Percentiles rank a stretch among this genome's conserved stretches.
These are phyloP conservation scores for Hibiscus mutabilis DNA, from an alignment of 345 rosid species.

Conservation along the genomic window DNA sequence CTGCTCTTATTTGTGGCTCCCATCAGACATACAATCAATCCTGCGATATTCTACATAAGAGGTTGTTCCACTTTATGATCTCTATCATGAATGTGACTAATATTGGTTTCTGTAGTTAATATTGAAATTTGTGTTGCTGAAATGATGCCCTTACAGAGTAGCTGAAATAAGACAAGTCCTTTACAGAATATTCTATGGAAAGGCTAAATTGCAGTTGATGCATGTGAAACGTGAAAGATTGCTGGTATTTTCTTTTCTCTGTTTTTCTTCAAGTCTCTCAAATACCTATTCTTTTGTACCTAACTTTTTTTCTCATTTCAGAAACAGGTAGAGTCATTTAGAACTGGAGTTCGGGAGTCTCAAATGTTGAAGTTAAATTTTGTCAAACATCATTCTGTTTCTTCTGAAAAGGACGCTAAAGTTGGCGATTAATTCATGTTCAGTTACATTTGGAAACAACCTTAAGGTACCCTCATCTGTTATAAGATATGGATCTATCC, in stretches of 20 bases:
- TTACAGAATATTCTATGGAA: conserved; percentile 52
- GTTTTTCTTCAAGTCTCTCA: background rate
- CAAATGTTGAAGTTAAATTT: conserved; percentile 41
- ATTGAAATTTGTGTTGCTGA: conserved; percentile 13
- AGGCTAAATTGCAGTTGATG: conserved; percentile 57
- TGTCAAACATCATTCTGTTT: conserved; percentile 17
- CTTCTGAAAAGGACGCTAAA: conserved; percentile 22
- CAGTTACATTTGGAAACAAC: conserved; percentile 21
- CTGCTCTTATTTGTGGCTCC: conserved; percentile 12
- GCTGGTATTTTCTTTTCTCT: conserved; percentile 43
- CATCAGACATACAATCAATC: conserved; percentile 36
- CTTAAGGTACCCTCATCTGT: conserved; percentile 38
- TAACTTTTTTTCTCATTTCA: conserved; percentile 32
- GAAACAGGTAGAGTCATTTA: conserved; percentile 45
- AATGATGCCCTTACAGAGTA: conserved; percentile 41
- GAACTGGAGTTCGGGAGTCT: conserved; percentile 41
- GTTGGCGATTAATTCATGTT: conserved; percentile 19
- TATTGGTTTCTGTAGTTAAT: conserved; percentile 3
- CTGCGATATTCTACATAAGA: conserved; percentile 29
- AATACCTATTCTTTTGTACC: conserved; percentile 15
- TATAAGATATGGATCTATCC: conserved; percentile 10
- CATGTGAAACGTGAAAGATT: conserved; percentile 42
- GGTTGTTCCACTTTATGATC: conserved; percentile 35
- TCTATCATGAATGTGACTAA: conserved; percentile 1
- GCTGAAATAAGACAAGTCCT: conserved; percentile 49